Evolutionary conservation across 225 moss, liverwort and hornwort genomes (phyloP).

Genomic region (Polytrichum commune): DNA sequence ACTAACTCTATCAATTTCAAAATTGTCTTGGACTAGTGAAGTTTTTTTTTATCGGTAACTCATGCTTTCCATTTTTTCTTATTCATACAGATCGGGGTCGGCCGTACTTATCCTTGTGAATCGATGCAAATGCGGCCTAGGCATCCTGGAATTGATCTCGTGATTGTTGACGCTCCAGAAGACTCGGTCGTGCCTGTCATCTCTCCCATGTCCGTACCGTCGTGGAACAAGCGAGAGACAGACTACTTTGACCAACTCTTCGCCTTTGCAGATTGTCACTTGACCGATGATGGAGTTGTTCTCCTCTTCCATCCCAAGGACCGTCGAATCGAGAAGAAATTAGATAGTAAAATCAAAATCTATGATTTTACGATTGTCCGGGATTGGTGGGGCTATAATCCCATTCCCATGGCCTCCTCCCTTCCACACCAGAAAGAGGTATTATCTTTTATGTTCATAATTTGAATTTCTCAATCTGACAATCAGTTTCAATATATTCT

Average conservation of each 20-base stretch:
- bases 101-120: constrained; percentile 1
- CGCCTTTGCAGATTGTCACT: not conserved
- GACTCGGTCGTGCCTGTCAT: not conserved
- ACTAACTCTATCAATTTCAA: no score
- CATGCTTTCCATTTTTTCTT: not conserved
- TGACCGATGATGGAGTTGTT: not conserved
- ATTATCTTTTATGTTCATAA: no score
- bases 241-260: not conserved
- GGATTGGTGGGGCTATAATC: no score
- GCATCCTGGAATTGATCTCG: constrained; percentile 1
- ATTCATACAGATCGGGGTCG: not conserved
- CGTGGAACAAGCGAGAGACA: not conserved
- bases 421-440: no score
- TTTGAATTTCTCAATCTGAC: no score
- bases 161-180: not conserved
- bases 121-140: constrained; percentile 1
- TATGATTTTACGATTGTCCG: no score
- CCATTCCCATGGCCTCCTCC: no score
- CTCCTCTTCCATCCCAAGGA: not conserved
- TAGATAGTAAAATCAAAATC: no score
- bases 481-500: no score
- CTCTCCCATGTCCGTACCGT: not conserved
- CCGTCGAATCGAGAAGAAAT: no score
- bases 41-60: not conserved
- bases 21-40: no score